These are phyloP conservation scores for Phoenix dactylifera DNA, from an alignment of 176 grass and related monocot genomes.

Conservation along the genomic window DNA sequence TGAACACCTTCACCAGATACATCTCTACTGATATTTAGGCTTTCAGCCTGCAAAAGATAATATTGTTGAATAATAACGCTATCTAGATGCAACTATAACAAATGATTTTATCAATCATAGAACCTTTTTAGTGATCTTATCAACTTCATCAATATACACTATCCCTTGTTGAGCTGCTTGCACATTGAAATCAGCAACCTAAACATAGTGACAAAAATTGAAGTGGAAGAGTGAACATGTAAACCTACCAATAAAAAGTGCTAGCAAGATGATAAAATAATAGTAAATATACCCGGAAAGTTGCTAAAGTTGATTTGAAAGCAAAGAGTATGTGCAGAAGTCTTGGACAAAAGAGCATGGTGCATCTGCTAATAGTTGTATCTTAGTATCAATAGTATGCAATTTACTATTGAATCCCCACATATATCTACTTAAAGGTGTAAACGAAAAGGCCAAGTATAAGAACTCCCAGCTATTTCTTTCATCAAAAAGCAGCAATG, in stretches of 20 bases:
- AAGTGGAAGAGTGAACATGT: neutral
- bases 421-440: no score
- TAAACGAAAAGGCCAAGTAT: no score
- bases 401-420: no score
- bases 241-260: neutral
- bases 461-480: no score
- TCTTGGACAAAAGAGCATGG: no score
- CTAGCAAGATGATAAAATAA: no score
- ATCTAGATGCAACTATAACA: slow-evolving; percentile 6
- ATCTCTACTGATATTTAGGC: slow-evolving; percentile 78
- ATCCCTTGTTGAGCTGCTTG: slow-evolving; percentile 97
- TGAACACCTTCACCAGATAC: slow-evolving; percentile 99
- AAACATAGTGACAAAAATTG: slow-evolving; percentile 9
- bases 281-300: no score
- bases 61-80: slow-evolving; percentile 3
- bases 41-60: slow-evolving; percentile 60
- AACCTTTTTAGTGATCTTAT: slow-evolving; percentile 99
- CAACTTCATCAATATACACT: slow-evolving; percentile 99
- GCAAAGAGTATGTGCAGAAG: no score
- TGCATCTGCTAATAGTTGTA: no score
- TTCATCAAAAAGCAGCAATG: no score
- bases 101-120: neutral
- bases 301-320: no score
- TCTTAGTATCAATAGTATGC: no score
- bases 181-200: slow-evolving; percentile 92